Evolutionary conservation across 1,284 basidiomycete species (phyloP), one percentile per base, ranked within the genome.

Genomic region (Trametes pubescens): DNA sequence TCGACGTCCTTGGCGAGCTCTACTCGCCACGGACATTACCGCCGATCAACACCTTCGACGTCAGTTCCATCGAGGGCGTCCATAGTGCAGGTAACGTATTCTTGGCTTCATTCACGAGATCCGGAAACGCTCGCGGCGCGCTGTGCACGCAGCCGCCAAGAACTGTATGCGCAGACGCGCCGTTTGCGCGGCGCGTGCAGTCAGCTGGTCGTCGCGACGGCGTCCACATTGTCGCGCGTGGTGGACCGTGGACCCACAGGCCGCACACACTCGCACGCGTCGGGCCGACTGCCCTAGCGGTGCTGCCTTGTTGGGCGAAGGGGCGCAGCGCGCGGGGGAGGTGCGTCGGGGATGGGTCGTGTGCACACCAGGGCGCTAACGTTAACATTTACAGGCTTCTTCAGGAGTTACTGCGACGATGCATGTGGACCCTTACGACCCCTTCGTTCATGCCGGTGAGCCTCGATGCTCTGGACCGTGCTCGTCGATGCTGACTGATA

Each of bases 241-340:
- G 21, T 40, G 24, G 21, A 24, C 22, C 11, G 44, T 54, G 59
- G 59, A 54, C 59, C 51, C 51, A 59, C 51, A 59, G 51, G n/a
- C 9, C 13, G 24, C 24, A 38, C 10, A 26, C 40, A 13, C 53
- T 54, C 51, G 18, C 44, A 32, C 43, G 44, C 29, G 26, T 24
- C 59, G 59, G 59, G 0, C 59, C 59, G 59, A 60, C 34, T 13
- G 18, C n/a, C 40, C 58, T 18, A 8, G 32, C 34, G n/a, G 14
- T 10, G 34, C 35, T 60, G 26, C 59, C 51, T 13, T 38, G 29
- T 16, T 38, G 44, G 59, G 51, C 59, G 35, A 48, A 47, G 9
- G 44, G 29, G 52, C 46, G 24, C 51, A 53, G 52, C 43, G 59
- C 59, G 22, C 51, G 18, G n/a, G 49, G 14, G 7, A 2, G 29